A percentile compares a stretch with the other conserved stretches of the same genome.
Conservation (phyloP, 2,329 filamentous ascomycete genomes). For the Phaeophleospora eucalypticola region DNA sequence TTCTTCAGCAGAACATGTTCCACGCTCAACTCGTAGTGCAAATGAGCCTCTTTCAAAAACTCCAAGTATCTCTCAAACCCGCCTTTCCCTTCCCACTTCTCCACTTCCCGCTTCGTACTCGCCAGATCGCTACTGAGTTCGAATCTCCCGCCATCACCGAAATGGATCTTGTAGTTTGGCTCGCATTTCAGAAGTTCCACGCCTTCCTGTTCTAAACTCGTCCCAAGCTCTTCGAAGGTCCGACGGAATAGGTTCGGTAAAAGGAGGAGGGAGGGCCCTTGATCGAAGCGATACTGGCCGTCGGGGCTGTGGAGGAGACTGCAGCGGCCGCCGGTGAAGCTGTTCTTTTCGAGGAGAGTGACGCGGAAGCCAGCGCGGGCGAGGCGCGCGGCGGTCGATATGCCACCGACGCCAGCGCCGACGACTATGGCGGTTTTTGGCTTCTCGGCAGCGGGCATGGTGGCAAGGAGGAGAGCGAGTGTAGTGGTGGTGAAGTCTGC, state of each 20-base stretch:
- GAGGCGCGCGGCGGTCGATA: slow-evolving; percentile 65
- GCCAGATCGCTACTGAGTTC: slow-evolving; percentile 63
- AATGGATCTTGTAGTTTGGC: slow-evolving; percentile 72
- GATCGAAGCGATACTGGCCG: slow-evolving; percentile 64
- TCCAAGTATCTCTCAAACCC: slow-evolving; percentile 66
- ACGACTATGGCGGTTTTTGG: slow-evolving; percentile 51
- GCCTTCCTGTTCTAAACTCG: slow-evolving; percentile 61
- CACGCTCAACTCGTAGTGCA: slow-evolving; percentile 66
- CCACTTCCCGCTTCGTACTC: slow-evolving; percentile 67
- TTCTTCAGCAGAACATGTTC: slow-evolving; percentile 63
- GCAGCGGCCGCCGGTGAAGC: slow-evolving; percentile 67
- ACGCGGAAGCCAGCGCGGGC: slow-evolving; percentile 66
- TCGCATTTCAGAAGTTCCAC: slow-evolving; percentile 67
- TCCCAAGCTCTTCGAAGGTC: slow-evolving; percentile 65
- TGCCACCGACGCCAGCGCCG: slow-evolving; percentile 66
- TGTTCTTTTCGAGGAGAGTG: slow-evolving; percentile 76
- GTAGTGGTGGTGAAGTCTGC: not conserved
- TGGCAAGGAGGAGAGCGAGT: not conserved
- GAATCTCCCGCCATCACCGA: slow-evolving; percentile 62
- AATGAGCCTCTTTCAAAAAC: slow-evolving; percentile 64
- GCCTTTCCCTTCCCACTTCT: slow-evolving; percentile 67
- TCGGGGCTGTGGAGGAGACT: slow-evolving; percentile 57
- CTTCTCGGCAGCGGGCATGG: not conserved
- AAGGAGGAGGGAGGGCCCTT: slow-evolving; percentile 69
- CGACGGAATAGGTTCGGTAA: slow-evolving; percentile 67